Evolutionary conservation across 495 filamentous ascomycete species (phyloP).

Genomic region (Xylaria sp.): DNA sequence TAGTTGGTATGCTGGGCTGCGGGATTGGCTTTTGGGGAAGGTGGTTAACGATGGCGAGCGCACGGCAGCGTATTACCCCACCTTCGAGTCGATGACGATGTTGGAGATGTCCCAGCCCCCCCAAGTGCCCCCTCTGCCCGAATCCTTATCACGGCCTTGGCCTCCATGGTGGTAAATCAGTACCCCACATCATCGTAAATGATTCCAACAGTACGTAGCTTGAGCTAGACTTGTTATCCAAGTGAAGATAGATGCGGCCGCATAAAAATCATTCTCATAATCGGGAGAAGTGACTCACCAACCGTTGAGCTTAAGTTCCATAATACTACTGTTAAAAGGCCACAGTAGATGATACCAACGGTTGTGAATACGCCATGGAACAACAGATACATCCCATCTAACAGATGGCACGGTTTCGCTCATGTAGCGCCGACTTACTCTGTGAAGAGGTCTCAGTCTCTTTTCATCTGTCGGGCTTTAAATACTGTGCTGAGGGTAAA

Average conservation of each 20-base stretch:
- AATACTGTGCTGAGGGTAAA: too few relatives aligned
- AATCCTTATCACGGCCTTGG: not conserved
- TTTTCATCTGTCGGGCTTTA: not conserved
- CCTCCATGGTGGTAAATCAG: not conserved
- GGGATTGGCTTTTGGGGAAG: constrained; percentile 23
- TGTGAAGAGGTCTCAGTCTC: not conserved
- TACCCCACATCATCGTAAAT: constrained; percentile 1
- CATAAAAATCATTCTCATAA: not conserved
- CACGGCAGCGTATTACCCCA: constrained; percentile 2
- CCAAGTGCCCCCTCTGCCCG: constrained; percentile 6
- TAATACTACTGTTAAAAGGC: not conserved
- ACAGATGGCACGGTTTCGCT: too few relatives aligned
- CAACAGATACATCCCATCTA: too few relatives aligned
- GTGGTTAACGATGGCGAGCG: constrained; percentile 21
- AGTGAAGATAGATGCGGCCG: not conserved
- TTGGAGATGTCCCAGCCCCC: constrained; percentile 23
- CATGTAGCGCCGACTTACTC: not conserved
- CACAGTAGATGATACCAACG: not conserved
- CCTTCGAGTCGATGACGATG: constrained; percentile 20
- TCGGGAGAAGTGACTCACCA: not conserved
- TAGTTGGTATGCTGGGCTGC: not conserved
- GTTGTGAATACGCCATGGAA: not conserved
- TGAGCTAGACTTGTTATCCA: too few relatives aligned
- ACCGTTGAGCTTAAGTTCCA: not conserved
- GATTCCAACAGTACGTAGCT: not conserved